Conservation (phyloP, 2,329 filamentous ascomycete species). For the Juglanconis oblonga region DNA sequence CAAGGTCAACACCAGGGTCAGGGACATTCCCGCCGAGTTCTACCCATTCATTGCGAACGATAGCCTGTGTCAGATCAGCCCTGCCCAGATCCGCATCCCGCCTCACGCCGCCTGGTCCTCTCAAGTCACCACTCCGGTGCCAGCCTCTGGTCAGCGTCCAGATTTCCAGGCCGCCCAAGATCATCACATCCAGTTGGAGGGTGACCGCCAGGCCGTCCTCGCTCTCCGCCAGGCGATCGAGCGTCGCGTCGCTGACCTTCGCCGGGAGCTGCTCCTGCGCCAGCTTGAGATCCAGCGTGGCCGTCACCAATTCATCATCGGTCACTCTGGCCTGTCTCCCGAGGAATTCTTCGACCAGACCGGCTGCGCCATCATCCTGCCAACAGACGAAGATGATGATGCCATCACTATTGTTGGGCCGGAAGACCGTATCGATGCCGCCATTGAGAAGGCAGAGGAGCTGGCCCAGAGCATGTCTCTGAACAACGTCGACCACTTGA, state of each 20-base stretch:
- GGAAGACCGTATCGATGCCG: conserved; percentile 67
- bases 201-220: conserved; percentile 80
- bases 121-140: conserved; percentile 63
- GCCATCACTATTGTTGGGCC: conserved; percentile 83
- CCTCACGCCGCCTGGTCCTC: conserved; percentile 74
- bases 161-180: conserved; percentile 71
- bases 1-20: conserved; percentile 77
- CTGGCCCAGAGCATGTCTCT: conserved; percentile 84
- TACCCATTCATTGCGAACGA: conserved; percentile 92
- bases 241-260: conserved; percentile 71
- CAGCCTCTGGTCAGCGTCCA: conserved; percentile 61
- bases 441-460: conserved; percentile 81
- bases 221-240: conserved; percentile 79
- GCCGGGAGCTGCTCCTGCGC: conserved; percentile 71
- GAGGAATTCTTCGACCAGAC: conserved; percentile 89
- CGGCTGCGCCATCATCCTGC: conserved; percentile 83
- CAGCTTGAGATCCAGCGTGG: conserved; percentile 81
- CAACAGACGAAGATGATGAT: conserved; percentile 74
- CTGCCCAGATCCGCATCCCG: conserved; percentile 79
- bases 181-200: conserved; percentile 79
- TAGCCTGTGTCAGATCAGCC: conserved; percentile 68
- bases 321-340: conserved; percentile 73
- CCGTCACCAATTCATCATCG: conserved; percentile 92
- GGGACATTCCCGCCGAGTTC: conserved; percentile 83
- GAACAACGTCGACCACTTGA: conserved; percentile 72